These are phyloP conservation scores for Tolypocladium guangdongense DNA, from an alignment of 2,329 filamentous ascomycete species.

Conservation along the genomic window DNA sequence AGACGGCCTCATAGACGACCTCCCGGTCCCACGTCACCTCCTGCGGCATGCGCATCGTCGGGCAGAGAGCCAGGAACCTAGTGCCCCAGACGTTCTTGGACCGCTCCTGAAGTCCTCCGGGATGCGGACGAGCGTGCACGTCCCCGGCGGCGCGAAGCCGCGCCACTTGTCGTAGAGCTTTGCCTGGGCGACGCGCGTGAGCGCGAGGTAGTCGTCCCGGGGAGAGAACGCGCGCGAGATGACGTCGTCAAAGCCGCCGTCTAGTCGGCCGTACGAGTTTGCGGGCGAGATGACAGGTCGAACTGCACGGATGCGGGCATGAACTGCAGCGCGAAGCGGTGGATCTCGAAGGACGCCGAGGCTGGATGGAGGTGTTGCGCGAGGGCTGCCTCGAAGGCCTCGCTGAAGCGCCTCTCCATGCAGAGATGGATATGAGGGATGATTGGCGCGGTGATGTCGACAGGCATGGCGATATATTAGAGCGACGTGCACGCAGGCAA, in stretches of 20 bases:
- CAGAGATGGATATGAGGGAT: constrained; percentile 9
- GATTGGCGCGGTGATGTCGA: background rate
- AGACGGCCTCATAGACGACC: constrained; percentile 42
- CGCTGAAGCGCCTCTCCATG: constrained; percentile 14
- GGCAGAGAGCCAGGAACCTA: constrained; percentile 35
- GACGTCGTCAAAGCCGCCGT: constrained; percentile 44
- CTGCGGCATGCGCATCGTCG: constrained; percentile 39
- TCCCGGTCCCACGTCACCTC: constrained; percentile 37
- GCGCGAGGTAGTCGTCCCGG: constrained; percentile 29
- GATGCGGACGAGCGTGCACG: constrained; percentile 35
- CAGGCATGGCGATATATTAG: too few relatives aligned
- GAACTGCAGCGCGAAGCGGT: constrained; percentile 25
- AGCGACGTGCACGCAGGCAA: too few relatives aligned
- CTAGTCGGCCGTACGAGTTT: constrained; percentile 42
- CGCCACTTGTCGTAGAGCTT: constrained; percentile 34
- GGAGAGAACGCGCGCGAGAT: constrained; percentile 38
- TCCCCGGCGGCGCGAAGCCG: constrained; percentile 39
- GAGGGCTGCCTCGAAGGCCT: constrained; percentile 28
- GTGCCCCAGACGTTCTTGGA: constrained; percentile 29
- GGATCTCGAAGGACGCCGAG: constrained; percentile 20
- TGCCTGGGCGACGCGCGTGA: constrained; percentile 32
- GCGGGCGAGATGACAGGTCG: constrained; percentile 42
- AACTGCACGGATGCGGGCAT: constrained; percentile 26
- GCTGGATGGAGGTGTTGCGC: constrained; percentile 17
- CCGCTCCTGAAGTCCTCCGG: constrained; percentile 21